Conservation (phyloP, 192 early-diverging fungal genomes). For the Backusella australiensis region DNA sequence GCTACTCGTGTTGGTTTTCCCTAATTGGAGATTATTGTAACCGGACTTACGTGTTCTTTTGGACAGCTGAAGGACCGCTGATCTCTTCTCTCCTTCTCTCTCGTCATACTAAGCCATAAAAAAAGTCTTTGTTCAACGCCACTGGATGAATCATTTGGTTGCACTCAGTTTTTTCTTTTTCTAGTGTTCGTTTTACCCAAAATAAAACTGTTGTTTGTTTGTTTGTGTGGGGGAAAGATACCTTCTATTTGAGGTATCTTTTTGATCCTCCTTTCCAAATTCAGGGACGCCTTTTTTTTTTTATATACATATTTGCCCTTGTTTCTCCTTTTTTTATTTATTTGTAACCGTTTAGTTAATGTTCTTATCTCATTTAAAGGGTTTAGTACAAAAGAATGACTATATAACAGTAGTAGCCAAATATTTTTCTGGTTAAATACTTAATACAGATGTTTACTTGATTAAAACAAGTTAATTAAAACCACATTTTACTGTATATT, state of each 20-base stretch:
- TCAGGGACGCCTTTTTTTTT: neutral
- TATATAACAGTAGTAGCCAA: neutral
- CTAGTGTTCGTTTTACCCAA: neutral
- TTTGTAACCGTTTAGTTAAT: neutral
- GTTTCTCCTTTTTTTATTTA: neutral
- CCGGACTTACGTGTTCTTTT: neutral
- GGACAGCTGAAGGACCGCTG: slow-evolving; percentile 6
- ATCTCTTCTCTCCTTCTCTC: neutral
- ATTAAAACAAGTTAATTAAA: neutral
- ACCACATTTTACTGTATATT: neutral
- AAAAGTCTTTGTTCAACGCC: neutral
- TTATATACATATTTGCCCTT: neutral
- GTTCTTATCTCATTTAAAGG: neutral
- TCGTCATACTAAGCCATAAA: neutral
- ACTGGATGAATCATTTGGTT: neutral
- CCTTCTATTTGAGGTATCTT: neutral
- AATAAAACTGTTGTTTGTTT: neutral
- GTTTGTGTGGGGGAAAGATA: neutral
- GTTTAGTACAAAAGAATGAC: neutral
- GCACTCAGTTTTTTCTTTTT: neutral
- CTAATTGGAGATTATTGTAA: neutral
- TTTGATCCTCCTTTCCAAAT: neutral
- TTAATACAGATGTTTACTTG: neutral
- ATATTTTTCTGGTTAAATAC: neutral
- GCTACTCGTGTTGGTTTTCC: neutral